A percentile compares a stretch with the other conserved stretches of the same genome.
Conservation (phyloP, 352 stramenopile genomes). For the Blastocystis sp. region DNA sequence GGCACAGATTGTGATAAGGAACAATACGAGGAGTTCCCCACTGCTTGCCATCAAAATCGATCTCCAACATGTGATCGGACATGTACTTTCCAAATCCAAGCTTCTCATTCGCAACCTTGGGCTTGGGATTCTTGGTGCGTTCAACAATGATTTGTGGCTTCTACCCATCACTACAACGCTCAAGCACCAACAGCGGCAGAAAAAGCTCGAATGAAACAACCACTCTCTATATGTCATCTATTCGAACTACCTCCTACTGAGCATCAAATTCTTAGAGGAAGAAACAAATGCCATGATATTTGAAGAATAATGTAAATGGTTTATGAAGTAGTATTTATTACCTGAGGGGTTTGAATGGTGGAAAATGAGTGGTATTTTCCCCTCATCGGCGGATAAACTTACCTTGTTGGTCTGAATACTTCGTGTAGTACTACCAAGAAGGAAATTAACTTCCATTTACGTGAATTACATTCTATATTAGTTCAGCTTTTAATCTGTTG, state of each 20-base stretch:
- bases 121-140: conserved; percentile 63
- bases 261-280: too few species aligned
- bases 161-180: neutral
- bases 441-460: too few species aligned
- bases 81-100: conserved; percentile 87
- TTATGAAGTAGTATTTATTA: too few species aligned
- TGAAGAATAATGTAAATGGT: too few species aligned
- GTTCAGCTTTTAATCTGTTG: too few species aligned
- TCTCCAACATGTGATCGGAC: conserved; percentile 89
- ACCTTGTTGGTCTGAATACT: too few species aligned
- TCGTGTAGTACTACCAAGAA: too few species aligned
- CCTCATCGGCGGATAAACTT: too few species aligned
- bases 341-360: too few species aligned
- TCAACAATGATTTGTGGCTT: conserved; percentile 56
- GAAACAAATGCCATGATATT: too few species aligned
- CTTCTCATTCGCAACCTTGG: conserved; percentile 75
- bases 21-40: conserved; percentile 82
- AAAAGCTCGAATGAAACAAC: conserved; percentile 2
- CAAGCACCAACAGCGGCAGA: neutral
- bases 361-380: too few species aligned
- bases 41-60: conserved; percentile 77
- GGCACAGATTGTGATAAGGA: conserved; percentile 79
- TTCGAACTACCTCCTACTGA: neutral
- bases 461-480: too few species aligned
- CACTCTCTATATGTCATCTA: neutral